These are phyloP conservation scores for Alternaria novae-zelandiae DNA, from an alignment of 2,329 filamentous ascomycete genomes.

Conservation along the genomic window DNA sequence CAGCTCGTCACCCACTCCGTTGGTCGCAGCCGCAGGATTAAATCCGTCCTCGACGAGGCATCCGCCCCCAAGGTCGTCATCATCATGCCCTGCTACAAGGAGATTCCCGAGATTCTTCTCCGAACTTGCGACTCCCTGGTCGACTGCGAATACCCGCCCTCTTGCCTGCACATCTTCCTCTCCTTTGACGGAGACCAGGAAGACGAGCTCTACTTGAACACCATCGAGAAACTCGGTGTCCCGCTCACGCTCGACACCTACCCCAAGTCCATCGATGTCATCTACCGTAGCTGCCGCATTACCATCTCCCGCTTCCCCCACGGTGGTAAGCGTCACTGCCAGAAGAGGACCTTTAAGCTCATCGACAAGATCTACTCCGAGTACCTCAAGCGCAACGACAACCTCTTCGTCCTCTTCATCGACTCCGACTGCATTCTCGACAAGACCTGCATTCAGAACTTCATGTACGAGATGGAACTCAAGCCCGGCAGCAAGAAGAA, in stretches of 20 bases:
- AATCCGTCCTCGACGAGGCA: conserved; percentile 80
- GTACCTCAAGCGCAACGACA: conserved; percentile 86
- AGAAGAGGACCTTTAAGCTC: conserved; percentile 90
- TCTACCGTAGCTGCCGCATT: conserved; percentile 80
- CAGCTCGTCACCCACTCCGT: conserved; percentile 87
- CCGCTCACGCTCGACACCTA: conserved; percentile 77
- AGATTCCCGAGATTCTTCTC: conserved; percentile 81
- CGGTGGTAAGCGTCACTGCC: conserved; percentile 91
- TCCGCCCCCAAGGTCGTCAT: conserved; percentile 94
- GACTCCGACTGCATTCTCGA: conserved; percentile 97
- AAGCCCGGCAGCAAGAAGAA: conserved; percentile 90
- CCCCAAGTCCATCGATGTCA: conserved; percentile 88
- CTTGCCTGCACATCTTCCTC: conserved; percentile 92
- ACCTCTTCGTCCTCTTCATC: conserved; percentile 95
- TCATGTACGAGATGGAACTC: conserved; percentile 98
- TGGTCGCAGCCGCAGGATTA: conserved; percentile 80
- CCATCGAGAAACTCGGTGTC: conserved; percentile 83
- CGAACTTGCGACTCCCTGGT: conserved; percentile 90
- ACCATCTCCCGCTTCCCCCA: conserved; percentile 93
- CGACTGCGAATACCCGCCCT: conserved; percentile 89
- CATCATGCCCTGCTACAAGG: conserved; percentile 96
- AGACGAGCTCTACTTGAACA: conserved; percentile 86
- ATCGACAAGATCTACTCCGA: conserved; percentile 91
- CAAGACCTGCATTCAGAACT: conserved; percentile 90
- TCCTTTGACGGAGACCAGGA: conserved; percentile 93